Base-by-base conservation (phyloP, 2,329 filamentous ascomycete genomes). In the Fusarium sp. region DNA sequence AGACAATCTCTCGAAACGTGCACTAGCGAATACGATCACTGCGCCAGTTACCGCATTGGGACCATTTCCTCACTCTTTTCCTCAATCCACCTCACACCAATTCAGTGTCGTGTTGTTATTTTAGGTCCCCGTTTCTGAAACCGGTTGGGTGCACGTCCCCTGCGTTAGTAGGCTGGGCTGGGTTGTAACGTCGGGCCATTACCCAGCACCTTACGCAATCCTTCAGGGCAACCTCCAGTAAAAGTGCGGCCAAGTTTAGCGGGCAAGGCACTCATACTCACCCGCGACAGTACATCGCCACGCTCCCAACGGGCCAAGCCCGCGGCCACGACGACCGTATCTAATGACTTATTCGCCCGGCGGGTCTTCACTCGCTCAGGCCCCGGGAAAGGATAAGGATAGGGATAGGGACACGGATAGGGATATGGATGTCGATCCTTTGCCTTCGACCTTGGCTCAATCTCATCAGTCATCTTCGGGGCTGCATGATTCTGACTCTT, bases 341-440 rank as follows among this genome's bases (percentile, higher is more conserved):
- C 46, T 60, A 43, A 77, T 76, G 75, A 75, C 75, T 72, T 74
- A 72, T 65, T 71, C 65, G 68, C 68, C 67, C 61, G 72, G 59
- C 67, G 65, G 71, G 74, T 66, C 75, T 77, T 76, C 74, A 74
- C 74, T 76, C 74, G 66, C 72, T 75, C 75, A 76, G 73, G 68
- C 72, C 71, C 68, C 70, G 49, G 58, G 66, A 58, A 66, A 68
- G 40, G 52, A 66, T 60, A 60, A 58, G 57, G 64, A 67, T 70
- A 40, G 36, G 54, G 40, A 59, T 42, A 36, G 22, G 46, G 53
- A 39, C 39, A 59, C 46, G 15, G 54, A 55, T 42, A 55, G 50
- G 42, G 48, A 69, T 64, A 65, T 65, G 40, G 52, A 68, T 67
- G 69, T 46, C 58, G 69, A 71, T 71, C 68, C 42, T 53, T 58